Evolutionary conservation across 202 grass and related monocot genomes (phyloP).

Genomic region (Panicum hallii): DNA sequence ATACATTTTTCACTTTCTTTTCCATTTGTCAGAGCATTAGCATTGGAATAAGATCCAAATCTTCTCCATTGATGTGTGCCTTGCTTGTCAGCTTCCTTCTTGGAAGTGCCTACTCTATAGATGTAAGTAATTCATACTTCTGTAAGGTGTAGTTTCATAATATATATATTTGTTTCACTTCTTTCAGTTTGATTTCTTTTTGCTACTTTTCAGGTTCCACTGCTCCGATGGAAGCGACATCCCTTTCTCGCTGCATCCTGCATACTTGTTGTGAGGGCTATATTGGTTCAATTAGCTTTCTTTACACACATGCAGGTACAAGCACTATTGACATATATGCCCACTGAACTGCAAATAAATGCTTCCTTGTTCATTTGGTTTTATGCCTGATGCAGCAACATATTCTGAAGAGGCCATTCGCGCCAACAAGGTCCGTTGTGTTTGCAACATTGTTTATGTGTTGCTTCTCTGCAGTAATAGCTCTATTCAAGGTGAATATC

Average conservation of each 20-base stretch:
- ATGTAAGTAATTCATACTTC: slow-evolving; percentile 52
- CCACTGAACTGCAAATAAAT: background rate
- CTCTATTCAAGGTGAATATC: slow-evolving; percentile 80
- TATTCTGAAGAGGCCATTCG: slow-evolving; percentile 73
- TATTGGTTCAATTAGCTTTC: slow-evolving; percentile 81
- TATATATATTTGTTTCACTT: background rate
- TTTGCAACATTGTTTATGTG: slow-evolving; percentile 90
- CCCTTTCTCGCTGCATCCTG: slow-evolving; percentile 80
- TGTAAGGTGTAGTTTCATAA: background rate
- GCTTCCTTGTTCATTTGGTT: background rate
- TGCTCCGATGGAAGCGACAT: slow-evolving; percentile 76
- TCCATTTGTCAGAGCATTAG: slow-evolving; percentile 63
- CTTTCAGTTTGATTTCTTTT: background rate
- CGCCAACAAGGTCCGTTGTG: slow-evolving; percentile 63
- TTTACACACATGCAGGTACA: slow-evolving; percentile 92
- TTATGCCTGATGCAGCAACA: slow-evolving; percentile 67
- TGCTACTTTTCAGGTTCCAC: slow-evolving; percentile 57
- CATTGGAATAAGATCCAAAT: slow-evolving; percentile 66
- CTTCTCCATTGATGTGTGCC: slow-evolving; percentile 62
- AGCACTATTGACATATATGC: slow-evolving; percentile 13
- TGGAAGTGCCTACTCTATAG: slow-evolving; percentile 88
- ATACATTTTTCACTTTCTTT: background rate
- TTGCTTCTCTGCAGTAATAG: slow-evolving; percentile 89
- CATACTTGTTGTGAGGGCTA: slow-evolving; percentile 79
- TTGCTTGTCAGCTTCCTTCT: slow-evolving; percentile 81